Base-by-base conservation (phyloP, 2,329 filamentous ascomycete species). In the Paraphaeosphaeria sporulosa region DNA sequence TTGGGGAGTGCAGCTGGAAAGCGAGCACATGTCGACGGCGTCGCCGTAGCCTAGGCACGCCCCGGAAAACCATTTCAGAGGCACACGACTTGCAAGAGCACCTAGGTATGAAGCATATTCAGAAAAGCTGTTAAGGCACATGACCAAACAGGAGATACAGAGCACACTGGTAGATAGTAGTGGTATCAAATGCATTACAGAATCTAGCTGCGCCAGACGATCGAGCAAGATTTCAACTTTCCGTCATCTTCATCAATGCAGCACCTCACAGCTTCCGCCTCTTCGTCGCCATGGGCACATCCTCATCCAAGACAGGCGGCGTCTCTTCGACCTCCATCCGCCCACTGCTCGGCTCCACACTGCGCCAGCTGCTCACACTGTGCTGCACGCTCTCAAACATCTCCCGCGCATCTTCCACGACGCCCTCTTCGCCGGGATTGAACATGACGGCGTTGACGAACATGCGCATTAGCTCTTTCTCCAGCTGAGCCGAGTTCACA, bases 391-490 rank as follows among this genome's bases (percentile, higher is more conserved):
- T 91, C 60, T 90, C 85, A 70, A 93, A 96, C 93, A 97, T 97
- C 76, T 92, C 90, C 58, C 90, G 84, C 0, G 94, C 93, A 72
- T 96, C 93, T 60, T 91, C 90, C 34, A 97, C 94, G 32, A 97
- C 89, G 3, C 91, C 92, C 40, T 94, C 92, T 77, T 96, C 93
- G 63, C 96, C 92, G 0, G 91, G 89, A 70, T 98, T 98, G 82
- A 97, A 99, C 95, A 99, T 98, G 78, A 97, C 91, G 19, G 95
- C 94, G 72, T 98, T 98, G 67, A 93, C 93, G 76, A 98, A 97
- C 92, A 98, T 97, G 70, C 96, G 91, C 69, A 96, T 92, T 12
- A 98, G 82, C 76, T 98, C 94, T 66, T 93, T 92, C 78, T 98
- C 94, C 17, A 98, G 84, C 76, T 98, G 95, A 1, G 90, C 88